Evolutionary conservation across 805 yeast species (phyloP).

Genomic region (Myxozyma monticola): DNA sequence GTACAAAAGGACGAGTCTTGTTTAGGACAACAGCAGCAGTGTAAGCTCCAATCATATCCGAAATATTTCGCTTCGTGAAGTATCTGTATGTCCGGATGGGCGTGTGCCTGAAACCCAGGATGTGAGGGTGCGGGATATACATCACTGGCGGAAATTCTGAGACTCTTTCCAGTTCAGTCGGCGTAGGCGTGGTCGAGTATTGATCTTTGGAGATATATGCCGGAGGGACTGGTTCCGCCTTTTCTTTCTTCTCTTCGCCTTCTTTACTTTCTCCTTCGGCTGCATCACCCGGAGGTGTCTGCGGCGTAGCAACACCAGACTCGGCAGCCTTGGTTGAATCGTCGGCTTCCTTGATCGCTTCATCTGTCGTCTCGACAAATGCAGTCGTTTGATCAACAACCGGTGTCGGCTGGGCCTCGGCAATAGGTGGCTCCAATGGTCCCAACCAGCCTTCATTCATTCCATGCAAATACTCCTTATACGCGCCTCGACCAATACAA

Average conservation of each 20-base stretch:
- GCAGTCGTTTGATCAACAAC: constrained; percentile 30
- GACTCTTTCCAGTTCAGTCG: constrained; percentile 49
- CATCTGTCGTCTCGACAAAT: constrained; percentile 3
- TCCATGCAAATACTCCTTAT: constrained; percentile 86
- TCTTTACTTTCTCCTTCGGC: constrained; percentile 30
- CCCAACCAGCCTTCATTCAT: constrained; percentile 94
- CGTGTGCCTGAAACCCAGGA: constrained; percentile 73
- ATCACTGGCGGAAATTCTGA: constrained; percentile 57
- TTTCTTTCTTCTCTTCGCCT: constrained; percentile 35
- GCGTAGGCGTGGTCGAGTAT: constrained; percentile 54
- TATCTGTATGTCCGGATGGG: constrained; percentile 77
- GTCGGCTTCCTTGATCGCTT: constrained; percentile 3
- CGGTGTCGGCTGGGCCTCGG: constrained; percentile 4
- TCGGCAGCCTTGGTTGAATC: constrained; percentile 22
- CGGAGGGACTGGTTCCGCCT: constrained; percentile 47
- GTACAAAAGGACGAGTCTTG: constrained; percentile 54
- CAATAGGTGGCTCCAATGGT: constrained; percentile 62
- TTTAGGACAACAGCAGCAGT: constrained; percentile 57
- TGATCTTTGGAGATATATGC: constrained; percentile 66
- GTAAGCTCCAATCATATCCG: constrained; percentile 60
- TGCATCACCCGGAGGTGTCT: constrained; percentile 4
- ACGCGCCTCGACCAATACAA: constrained; percentile 94
- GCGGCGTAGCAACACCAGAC: constrained; percentile 3
- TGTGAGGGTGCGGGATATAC: constrained; percentile 72
- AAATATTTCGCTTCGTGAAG: constrained; percentile 70